Evolutionary conservation across 1,284 basidiomycete genomes (phyloP).

Genomic region (Pholiota adiposa): DNA sequence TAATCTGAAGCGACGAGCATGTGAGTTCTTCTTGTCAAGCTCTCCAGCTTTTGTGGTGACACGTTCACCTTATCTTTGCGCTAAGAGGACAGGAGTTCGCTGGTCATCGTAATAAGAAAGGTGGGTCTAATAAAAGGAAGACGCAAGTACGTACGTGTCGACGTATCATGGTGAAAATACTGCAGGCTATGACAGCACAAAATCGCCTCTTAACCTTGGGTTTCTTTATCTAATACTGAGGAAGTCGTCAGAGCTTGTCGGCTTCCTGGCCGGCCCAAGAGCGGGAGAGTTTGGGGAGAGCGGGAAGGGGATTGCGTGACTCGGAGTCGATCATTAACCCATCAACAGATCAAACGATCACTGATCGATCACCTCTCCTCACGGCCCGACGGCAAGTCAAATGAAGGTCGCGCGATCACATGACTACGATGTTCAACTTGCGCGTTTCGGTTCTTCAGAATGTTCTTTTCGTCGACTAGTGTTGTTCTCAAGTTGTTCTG

Average conservation of each 20-base stretch:
- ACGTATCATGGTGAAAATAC: no score
- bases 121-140: background rate
- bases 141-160: background rate
- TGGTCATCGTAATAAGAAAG: background rate
- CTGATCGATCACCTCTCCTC: no score
- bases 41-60: background rate
- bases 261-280: no score
- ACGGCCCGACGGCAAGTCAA: background rate
- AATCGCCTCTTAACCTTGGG: no score
- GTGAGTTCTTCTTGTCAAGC: background rate
- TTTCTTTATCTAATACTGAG: no score
- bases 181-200: no score
- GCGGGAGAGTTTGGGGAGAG: no score
- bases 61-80: background rate
- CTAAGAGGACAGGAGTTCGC: background rate
- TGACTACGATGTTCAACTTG: slow-evolving; percentile 18
- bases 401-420: slow-evolving; percentile 16
- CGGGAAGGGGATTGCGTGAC: no score
- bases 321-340: no score
- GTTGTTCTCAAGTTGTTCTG: no score
- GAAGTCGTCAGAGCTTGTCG: no score
- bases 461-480: background rate
- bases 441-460: background rate
- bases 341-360: no score
- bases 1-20: background rate